phyloP scores from a whole-genome alignment of 2,329 filamentous ascomycete species.

The Dothiorella sarmentorum region DNA sequence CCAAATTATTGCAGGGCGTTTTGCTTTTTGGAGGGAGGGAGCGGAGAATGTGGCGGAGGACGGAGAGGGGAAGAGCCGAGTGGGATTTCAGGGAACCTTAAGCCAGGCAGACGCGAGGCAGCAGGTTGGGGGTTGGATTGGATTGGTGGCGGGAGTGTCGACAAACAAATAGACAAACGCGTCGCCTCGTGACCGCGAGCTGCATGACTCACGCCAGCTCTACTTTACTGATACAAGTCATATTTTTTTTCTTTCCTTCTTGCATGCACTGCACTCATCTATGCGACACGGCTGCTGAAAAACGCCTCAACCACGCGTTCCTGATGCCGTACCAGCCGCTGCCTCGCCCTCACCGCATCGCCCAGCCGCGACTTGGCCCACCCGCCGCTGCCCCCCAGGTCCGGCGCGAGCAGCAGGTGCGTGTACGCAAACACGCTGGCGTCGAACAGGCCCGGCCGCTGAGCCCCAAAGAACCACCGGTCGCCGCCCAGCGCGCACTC shows the following conservation, averaged over 20 bases:
- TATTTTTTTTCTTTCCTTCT: neutral
- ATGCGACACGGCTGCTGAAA: constrained; percentile 31
- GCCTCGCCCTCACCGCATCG: constrained; percentile 54
- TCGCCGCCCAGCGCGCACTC: constrained; percentile 56
- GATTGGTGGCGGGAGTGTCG: neutral
- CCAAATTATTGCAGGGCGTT: too few species aligned
- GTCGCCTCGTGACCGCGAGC: constrained; percentile 8
- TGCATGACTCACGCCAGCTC: constrained; percentile 12
- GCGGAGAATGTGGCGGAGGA: neutral
- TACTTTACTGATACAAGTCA: constrained; percentile 6
- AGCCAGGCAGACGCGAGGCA: too few species aligned
- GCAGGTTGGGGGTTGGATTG: too few species aligned
- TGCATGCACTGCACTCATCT: neutral
- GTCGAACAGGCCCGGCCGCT: constrained; percentile 72
- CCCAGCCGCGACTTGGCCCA: constrained; percentile 64
- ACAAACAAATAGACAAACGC: constrained; percentile 5
- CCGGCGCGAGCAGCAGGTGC: constrained; percentile 68
- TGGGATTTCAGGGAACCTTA: neutral
- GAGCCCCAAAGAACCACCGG: constrained; percentile 58
- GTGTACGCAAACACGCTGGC: constrained; percentile 89
- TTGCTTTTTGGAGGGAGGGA: too few species aligned
- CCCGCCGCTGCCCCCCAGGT: constrained; percentile 44
- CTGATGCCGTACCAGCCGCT: constrained; percentile 64
- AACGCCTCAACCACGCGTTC: constrained; percentile 54
- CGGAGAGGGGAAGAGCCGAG: neutral